These are phyloP conservation scores for Takakia lepidozioides DNA, from an alignment of 225 moss, liverwort and hornwort species.

Conservation along the genomic window DNA sequence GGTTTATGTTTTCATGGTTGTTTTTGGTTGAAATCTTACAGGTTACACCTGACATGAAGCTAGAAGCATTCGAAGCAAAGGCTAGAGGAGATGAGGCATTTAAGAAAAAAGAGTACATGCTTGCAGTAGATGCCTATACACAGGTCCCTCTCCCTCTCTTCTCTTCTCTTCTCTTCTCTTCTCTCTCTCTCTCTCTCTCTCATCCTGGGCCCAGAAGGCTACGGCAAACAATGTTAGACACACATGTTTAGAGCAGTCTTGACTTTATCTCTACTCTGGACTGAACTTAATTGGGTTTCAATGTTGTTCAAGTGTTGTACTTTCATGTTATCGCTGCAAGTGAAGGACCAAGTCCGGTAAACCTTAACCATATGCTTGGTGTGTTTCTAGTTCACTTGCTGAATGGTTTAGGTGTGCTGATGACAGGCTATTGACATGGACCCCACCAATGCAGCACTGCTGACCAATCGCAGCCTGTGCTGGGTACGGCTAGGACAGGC, in stretches of 20 bases:
- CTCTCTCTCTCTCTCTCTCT: not conserved
- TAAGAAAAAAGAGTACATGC: slow-evolving; percentile 58
- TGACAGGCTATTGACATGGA: slow-evolving; percentile 84
- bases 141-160: slow-evolving; percentile 31
- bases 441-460: slow-evolving; percentile 57
- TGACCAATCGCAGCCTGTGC: slow-evolving; percentile 91
- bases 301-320: too few species aligned
- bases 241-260: not conserved
- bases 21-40: slow-evolving; percentile 5
- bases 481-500: slow-evolving; percentile 91
- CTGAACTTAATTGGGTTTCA: slow-evolving; percentile 3
- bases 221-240: too few species aligned
- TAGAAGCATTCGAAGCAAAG: slow-evolving; percentile 73
- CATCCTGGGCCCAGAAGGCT: too few species aligned
- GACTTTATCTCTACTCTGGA: slow-evolving; percentile 3
- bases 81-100: slow-evolving; percentile 79
- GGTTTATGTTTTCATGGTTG: not conserved
- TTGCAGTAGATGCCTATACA: slow-evolving; percentile 83
- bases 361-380: too few species aligned
- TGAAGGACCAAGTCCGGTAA: too few species aligned
- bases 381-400: too few species aligned
- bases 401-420: too few species aligned
- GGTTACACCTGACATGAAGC: slow-evolving; percentile 61
- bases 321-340: too few species aligned
- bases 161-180: not conserved